Base-by-base conservation (phyloP, 768 basidiomycete species). In the Termitomyces sp. region DNA sequence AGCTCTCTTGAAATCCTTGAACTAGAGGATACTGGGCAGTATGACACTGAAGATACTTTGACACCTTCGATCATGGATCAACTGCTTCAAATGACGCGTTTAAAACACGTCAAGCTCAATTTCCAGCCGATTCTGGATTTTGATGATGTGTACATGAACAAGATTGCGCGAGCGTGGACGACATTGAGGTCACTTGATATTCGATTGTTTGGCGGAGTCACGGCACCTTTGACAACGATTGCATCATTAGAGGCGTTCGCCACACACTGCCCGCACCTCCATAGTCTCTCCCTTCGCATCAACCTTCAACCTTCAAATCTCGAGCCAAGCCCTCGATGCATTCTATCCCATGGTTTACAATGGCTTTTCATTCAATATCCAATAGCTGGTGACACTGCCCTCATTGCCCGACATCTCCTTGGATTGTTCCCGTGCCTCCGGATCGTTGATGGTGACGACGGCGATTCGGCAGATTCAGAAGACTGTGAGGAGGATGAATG, bases 221-320 rank as follows among this genome's bases (percentile, higher is more conserved):
- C 7, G 12, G 45, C 20, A 22, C 56, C 56, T 46, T 32, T 39
- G 20, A 33, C 36, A 11, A 54, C 44, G 16, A 36, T 48, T 24
- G 35, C 35, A 28, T 58, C 57, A 7, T 45, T 58, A 45, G 45
- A 58, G 51, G 50, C 51, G 13, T 54, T 62, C 28, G 52, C 51
- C 7, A 48, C 39, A 24, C 36, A 53, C 24, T 54, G 50, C n/a
- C 51, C 61, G 4, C 50, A 58, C 18, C 56, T 58, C 18, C 51
- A 24, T 4, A 13, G 13, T 35, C 40, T 58, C 9, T 45, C 36
- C 32, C 18, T 58, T 8, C 56, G 42, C 11, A 33, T 62, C 3
- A 4, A 12, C 18, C 46, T 61, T 15, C 22, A 18, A 40, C 49
- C 35, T 13, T 38, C 44, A 7, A 59, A 32, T 18, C 39, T 52